A percentile compares a stretch with the other conserved stretches of the same genome.
phyloP scores from a whole-genome alignment of 2,329 filamentous ascomycete species.

The Pseudocercospora eumusae region DNA sequence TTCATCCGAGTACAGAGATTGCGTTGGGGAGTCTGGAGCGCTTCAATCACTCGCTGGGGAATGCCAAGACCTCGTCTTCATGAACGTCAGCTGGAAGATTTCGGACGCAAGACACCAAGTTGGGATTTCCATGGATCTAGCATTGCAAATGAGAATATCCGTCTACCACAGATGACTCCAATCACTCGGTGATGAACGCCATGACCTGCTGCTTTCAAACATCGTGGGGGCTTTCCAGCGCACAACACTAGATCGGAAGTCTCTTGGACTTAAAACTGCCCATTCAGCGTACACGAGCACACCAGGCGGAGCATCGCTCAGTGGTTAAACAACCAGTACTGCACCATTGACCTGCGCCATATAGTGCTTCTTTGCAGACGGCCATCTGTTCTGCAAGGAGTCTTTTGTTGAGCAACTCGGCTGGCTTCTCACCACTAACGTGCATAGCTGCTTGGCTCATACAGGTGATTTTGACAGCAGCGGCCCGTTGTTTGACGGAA shows the following conservation, averaged over 20 bases:
- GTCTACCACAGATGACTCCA: too few relatives aligned
- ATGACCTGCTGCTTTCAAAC: too few relatives aligned
- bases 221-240: background rate
- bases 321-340: background rate
- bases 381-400: background rate
- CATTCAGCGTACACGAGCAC: background rate
- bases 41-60: background rate
- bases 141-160: too few relatives aligned
- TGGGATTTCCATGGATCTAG: too few relatives aligned
- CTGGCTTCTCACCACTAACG: background rate
- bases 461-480: background rate
- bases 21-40: background rate
- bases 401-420: background rate
- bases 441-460: background rate
- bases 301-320: background rate
- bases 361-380: too few relatives aligned
- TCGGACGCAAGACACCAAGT: background rate
- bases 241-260: background rate
- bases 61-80: background rate
- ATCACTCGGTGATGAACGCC: too few relatives aligned
- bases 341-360: too few relatives aligned
- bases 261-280: background rate
- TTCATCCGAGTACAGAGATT: background rate
- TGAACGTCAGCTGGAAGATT: background rate
- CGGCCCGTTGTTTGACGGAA: too few relatives aligned